Evolutionary conservation across 257 asterid genomes (phyloP).

Genomic region (Salvia hispanica): DNA sequence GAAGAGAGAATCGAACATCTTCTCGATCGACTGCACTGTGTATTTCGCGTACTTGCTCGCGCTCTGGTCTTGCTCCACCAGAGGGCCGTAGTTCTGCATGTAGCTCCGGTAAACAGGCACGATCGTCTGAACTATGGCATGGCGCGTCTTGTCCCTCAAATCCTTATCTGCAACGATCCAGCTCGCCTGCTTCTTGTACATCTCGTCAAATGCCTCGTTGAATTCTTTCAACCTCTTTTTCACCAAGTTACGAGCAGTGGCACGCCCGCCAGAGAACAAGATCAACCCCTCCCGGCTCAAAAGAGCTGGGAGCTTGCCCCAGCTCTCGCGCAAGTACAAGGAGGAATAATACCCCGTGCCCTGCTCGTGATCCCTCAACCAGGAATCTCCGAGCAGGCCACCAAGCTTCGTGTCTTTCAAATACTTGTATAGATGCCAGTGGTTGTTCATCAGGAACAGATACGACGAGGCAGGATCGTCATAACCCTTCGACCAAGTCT

Average conservation of each 20-base stretch:
- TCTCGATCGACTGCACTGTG: conserved; percentile 70
- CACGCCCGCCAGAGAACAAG: conserved; percentile 83
- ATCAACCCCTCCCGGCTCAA: conserved; percentile 86
- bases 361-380: conserved; percentile 67
- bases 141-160: conserved; percentile 60
- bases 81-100: conserved; percentile 89
- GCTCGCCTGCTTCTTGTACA: conserved; percentile 62
- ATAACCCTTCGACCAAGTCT: conserved; percentile 77
- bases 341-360: conserved; percentile 50
- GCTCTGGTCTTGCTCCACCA: conserved; percentile 79
- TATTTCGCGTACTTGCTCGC: conserved; percentile 75
- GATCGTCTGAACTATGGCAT: conserved; percentile 58
- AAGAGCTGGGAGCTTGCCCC: conserved; percentile 80
- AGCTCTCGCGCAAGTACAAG: conserved; percentile 64
- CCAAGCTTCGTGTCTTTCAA: conserved; percentile 76
- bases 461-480: conserved; percentile 49
- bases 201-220: conserved; percentile 73
- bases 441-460: conserved; percentile 82
- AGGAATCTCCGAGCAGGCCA: conserved; percentile 62
- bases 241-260: conserved; percentile 82
- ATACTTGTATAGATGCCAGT: conserved; percentile 72
- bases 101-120: conserved; percentile 93
- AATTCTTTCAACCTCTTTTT: conserved; percentile 75
- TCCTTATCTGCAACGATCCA: conserved; percentile 70
- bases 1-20: conserved; percentile 65